Conservation (phyloP, 495 filamentous ascomycete species). For the Tuber aestivum region DNA sequence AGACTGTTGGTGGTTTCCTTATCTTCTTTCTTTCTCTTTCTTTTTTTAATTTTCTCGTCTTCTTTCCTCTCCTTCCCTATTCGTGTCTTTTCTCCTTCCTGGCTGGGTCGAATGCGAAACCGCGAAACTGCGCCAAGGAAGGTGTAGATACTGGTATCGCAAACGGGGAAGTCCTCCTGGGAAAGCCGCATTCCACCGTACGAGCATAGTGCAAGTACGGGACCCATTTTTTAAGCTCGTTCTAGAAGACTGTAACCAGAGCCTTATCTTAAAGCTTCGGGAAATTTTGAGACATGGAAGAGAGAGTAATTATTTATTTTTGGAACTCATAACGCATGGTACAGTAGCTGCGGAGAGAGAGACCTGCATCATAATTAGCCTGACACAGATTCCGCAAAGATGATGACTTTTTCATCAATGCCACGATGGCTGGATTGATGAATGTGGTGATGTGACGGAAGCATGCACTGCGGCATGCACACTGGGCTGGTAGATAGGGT, state of each 20-base stretch:
- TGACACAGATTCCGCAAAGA: neutral
- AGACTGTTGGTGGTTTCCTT: neutral
- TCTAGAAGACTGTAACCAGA: neutral
- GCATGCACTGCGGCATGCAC: neutral
- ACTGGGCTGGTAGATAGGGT: neutral
- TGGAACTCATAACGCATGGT: neutral
- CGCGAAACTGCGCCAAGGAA: neutral
- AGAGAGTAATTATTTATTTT: neutral
- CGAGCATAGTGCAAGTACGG: no score
- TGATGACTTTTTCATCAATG: neutral
- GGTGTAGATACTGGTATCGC: neutral
- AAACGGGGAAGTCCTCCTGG: neutral
- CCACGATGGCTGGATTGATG: neutral
- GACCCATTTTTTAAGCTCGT: neutral
- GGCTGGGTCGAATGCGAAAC: neutral
- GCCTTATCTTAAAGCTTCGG: neutral
- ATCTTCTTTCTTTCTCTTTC: neutral
- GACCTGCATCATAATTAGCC: neutral
- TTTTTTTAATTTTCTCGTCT: no score
- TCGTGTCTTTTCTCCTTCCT: neutral
- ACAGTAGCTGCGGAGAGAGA: neutral
- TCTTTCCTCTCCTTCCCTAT: neutral
- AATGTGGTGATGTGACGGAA: neutral
- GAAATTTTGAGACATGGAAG: neutral
- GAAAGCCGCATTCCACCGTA: no score